Conservation (phyloP, 495 filamentous ascomycete genomes). For the Aspergillus campestris region DNA sequence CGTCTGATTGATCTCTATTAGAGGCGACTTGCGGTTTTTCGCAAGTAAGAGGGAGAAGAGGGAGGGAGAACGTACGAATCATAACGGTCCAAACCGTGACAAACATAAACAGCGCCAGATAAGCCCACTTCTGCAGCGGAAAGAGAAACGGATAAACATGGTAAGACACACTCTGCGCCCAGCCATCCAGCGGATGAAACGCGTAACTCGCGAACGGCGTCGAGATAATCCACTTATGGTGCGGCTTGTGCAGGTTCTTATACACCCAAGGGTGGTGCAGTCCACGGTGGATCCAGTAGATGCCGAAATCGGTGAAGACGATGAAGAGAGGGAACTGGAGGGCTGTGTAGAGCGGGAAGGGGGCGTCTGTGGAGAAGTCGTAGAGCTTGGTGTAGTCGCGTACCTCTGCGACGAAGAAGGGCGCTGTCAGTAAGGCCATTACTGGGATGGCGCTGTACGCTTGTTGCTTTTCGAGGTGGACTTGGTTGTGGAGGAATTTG, state of each 20-base stretch:
- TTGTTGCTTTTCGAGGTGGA: constrained; percentile 73
- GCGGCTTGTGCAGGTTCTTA: constrained; percentile 83
- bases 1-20: constrained; percentile 37
- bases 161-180: constrained; percentile 82
- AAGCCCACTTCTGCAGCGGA: constrained; percentile 83
- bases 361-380: constrained; percentile 58
- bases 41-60: too few species aligned
- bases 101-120: constrained; percentile 74
- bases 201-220: constrained; percentile 87
- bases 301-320: constrained; percentile 78
- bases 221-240: constrained; percentile 98
- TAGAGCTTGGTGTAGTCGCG: constrained; percentile 82
- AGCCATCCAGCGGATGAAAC: constrained; percentile 92
- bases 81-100: constrained; percentile 94
- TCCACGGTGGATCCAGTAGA: constrained; percentile 90
- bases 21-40: neutral
- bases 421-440: constrained; percentile 72
- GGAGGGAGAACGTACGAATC: constrained; percentile 47
- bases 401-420: constrained; percentile 73
- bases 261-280: constrained; percentile 76
- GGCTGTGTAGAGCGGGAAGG: constrained; percentile 62
- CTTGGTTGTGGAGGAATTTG: constrained; percentile 85
- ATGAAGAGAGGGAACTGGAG: constrained; percentile 87
- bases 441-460: constrained; percentile 58
- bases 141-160: constrained; percentile 88